Base-by-base conservation (phyloP, 768 basidiomycete genomes). In the Pseudohyphozyma bogoriensis region DNA sequence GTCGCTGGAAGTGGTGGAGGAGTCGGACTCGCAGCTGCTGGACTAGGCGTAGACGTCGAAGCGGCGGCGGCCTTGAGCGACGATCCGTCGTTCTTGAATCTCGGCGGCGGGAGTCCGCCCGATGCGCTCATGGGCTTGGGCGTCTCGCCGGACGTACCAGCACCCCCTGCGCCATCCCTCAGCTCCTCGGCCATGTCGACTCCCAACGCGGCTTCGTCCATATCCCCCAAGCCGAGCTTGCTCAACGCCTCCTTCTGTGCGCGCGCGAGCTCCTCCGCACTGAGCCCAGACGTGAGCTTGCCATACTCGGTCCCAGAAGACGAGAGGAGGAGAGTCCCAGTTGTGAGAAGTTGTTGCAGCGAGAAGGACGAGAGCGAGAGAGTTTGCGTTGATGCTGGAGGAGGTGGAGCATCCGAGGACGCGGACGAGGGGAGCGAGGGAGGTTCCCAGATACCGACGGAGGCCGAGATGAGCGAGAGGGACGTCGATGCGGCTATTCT, bases 231-330 rank as follows among this genome's bases (percentile, higher is more conserved):
- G 6, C 90, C 91, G 4, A 93, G 80, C 4, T 89, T 82, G 33
- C 81, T 82, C 83, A 92, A 87, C 13, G 89, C 87, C 69, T 90
- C 89, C 70, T 85, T 86, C 29, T 89, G 83, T 3, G 89, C 88
- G 58, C 85, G 85, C 71, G 85, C 87, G 7, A 92, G 86, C 72
- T 92, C 89, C 36, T 82, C 80, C 3, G 68, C 62, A 1, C 69
- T 63, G 0, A 60, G 53, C 6, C 50, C 49, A 24, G 57, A 52
- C 24, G 49, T 32, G 7, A 51, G 56, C 58, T 46, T 63, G 22
- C 26, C 72, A 63, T 90, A 97, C 73, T 99, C 93, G 69, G 89
- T 90, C 9, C 93, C 93, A 0, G 92, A 91, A 3, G 89, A 93
- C 1, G 89, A 87, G 3, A 99, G 79, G 5, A 99, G 80, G 4